Evolutionary conservation across 768 basidiomycete genomes (phyloP).

Genomic region (Psilocybe tampanensis): DNA sequence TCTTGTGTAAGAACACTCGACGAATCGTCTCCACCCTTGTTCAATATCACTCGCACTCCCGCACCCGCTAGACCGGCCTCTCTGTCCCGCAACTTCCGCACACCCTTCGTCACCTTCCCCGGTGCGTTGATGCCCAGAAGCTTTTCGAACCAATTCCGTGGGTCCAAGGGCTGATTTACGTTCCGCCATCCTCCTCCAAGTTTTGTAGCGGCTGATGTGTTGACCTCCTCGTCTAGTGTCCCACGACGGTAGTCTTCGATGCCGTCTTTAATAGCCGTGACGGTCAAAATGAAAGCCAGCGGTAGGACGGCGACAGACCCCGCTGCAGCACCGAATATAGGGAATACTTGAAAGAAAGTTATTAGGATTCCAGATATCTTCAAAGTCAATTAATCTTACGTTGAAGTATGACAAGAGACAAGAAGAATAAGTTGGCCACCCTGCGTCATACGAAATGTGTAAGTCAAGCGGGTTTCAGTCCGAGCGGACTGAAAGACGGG

Average conservation of each 20-base stretch:
- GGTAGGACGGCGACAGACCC: conserved; percentile 85
- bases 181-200: conserved; percentile 85
- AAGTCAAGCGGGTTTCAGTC: background rate
- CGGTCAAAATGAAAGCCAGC: conserved; percentile 80
- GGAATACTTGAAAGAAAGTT: conserved; percentile 61
- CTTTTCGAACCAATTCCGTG: conserved; percentile 74
- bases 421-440: conserved; percentile 92
- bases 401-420: conserved; percentile 80
- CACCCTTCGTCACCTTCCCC: conserved; percentile 81
- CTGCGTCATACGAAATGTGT: conserved; percentile 34
- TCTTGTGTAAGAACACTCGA: conserved; percentile 40
- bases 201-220: conserved; percentile 91
- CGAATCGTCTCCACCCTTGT: conserved; percentile 45
- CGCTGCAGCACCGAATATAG: conserved; percentile 87
- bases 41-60: conserved; percentile 66
- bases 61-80: conserved; percentile 67
- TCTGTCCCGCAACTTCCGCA: conserved; percentile 78
- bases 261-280: conserved; percentile 95
- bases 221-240: conserved; percentile 87
- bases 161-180: conserved; percentile 82
- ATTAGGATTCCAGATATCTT: no score
- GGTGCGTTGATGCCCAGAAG: conserved; percentile 72
- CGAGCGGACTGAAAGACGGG: conserved; percentile 1
- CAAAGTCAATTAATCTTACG: no score
- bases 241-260: conserved; percentile 96